phyloP scores from a whole-genome alignment of 139 green algal species.

The Coccomyxa sp. region DNA sequence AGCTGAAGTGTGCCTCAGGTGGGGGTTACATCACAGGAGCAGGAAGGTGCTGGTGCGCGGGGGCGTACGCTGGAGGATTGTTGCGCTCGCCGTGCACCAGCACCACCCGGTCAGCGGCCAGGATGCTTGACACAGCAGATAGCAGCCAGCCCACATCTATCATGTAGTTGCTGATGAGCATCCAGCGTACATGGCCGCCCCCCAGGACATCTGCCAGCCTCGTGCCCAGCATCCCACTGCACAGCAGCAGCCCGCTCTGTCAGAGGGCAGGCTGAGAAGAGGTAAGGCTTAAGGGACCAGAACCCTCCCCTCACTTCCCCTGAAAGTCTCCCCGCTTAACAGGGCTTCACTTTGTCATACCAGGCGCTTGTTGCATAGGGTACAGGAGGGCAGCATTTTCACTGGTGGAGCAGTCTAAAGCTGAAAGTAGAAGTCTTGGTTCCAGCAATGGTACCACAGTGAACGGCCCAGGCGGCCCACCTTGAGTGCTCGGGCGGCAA shows the following conservation, averaged over 20 bases:
- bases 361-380: neutral
- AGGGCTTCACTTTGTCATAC: neutral
- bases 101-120: conserved; percentile 26
- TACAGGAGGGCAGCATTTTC: neutral
- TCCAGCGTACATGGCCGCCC: conserved; percentile 22
- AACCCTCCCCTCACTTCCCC: no score
- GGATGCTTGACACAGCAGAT: conserved; percentile 46
- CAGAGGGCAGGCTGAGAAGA: no score
- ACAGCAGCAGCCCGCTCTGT: neutral
- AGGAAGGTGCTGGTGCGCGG: neutral
- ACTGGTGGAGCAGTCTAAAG: neutral
- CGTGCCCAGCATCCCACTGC: neutral
- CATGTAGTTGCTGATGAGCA: conserved; percentile 65
- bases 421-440: neutral
- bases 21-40: neutral
- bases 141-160: conserved; percentile 71
- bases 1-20: neutral
- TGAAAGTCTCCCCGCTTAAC: no score
- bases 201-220: conserved; percentile 30
- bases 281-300: no score
- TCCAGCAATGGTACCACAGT: no score
- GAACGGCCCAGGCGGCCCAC: neutral
- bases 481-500: neutral
- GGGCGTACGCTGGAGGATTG: neutral
- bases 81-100: conserved; percentile 39